Base-by-base conservation (phyloP, 1,139 yeast genomes). In the Protomyces arabidopsidicola region DNA sequence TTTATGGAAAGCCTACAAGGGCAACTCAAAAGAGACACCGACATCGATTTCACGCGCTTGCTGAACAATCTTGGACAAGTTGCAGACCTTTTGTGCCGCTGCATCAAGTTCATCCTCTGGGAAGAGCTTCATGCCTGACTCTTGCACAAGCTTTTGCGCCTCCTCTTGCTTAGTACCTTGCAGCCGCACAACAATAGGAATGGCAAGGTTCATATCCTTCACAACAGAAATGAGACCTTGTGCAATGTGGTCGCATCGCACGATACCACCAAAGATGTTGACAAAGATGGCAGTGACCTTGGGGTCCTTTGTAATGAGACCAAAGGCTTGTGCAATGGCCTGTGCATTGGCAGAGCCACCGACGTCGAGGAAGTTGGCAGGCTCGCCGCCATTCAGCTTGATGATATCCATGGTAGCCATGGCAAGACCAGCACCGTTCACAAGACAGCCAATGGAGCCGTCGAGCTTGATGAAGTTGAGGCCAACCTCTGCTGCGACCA, bases 341-440 rank as follows among this genome's bases (percentile, higher is more conserved):
- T 89, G 88, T 71, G 98, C 97, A 71, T 98, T 93, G 72, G 99
- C 98, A 77, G 97, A 96, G 81, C 99, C 99, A 82, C 99, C 99
- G 79, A 97, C 93, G 81, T 93, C 99, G 77, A 93, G 84, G 84
- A 93, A 93, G 83, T 93, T 93, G 71, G 98, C 99, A 73, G 99
- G 99, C 72, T 86, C 90, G 77, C 99, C 99, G 73, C 98, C 98
- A 81, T 90, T 88, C 73, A 95, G 84, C 82, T 95, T 91, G 82
- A 93, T 90, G 77, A 95, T 95, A 79, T 93, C 99, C 98, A 93
- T 91, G 71, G 99, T 93, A 73, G 99, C 98, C 99, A 93, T 93
- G 73, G 99, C 99, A 75, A 93, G 85, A 79, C 99, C 99, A 66
- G 99, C 99, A 81, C 99, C 99, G 78, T 93, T 93, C 76, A 93